These are phyloP conservation scores for Rubroboletus satanas DNA, from an alignment of 768 basidiomycete genomes.

Conservation along the genomic window DNA sequence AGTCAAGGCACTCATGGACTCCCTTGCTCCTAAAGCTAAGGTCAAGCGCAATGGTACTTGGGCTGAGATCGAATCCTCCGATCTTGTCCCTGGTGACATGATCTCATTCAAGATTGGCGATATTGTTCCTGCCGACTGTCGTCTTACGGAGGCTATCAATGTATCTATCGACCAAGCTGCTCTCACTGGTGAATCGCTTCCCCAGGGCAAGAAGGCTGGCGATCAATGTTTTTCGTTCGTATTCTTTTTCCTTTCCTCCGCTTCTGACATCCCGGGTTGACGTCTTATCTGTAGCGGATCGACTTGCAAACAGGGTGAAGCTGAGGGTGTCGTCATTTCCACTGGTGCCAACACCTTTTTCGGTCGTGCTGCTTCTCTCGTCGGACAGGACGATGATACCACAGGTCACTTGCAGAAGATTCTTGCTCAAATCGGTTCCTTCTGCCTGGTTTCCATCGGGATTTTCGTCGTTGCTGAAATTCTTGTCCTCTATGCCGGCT, in stretches of 20 bases:
- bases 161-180: constrained; percentile 98
- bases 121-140: constrained; percentile 96
- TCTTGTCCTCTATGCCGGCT: constrained; percentile 87
- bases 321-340: constrained; percentile 97
- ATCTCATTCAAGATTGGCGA: constrained; percentile 99
- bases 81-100: constrained; percentile 93
- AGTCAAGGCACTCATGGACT: constrained; percentile 99
- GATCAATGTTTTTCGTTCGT: constrained; percentile 98
- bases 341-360: constrained; percentile 99
- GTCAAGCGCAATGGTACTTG: constrained; percentile 83
- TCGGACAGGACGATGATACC: constrained; percentile 96
- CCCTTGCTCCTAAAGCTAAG: constrained; percentile 95
- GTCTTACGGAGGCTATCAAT: constrained; percentile 94
- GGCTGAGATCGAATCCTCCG: constrained; percentile 87
- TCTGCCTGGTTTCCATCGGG: constrained; percentile 95
- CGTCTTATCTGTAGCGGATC: constrained; percentile 59
- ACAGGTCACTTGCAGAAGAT: constrained; percentile 99
- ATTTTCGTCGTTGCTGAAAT: constrained; percentile 95
- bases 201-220: constrained; percentile 84
- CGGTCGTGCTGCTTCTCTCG: constrained; percentile 95
- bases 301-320: constrained; percentile 98
- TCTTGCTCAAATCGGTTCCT: constrained; percentile 94
- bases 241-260: neutral
- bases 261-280: neutral
- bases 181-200: constrained; percentile 95